Conservation (phyloP, 2,329 filamentous ascomycete species). For the Ophiostoma ips region DNA sequence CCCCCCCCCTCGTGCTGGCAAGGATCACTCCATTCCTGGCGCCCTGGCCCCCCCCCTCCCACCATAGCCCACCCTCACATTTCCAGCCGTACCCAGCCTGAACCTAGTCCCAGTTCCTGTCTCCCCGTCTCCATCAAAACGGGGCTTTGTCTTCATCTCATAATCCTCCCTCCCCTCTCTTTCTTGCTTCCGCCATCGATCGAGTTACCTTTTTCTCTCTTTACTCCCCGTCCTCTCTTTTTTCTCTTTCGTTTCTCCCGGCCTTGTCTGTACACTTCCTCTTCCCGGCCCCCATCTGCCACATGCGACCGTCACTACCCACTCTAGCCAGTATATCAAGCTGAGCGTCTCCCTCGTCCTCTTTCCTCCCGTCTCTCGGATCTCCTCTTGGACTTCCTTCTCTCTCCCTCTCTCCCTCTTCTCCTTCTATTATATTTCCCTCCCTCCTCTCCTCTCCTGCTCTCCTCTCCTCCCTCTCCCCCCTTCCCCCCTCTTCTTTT, state of each 20-base stretch:
- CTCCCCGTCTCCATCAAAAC: constrained; percentile 7
- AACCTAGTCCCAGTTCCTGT: neutral
- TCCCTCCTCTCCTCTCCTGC: neutral
- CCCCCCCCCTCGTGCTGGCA: neutral
- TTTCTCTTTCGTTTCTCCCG: neutral
- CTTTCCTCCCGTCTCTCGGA: neutral
- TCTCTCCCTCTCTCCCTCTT: neutral
- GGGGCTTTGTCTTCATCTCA: constrained; percentile 7
- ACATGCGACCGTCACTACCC: constrained; percentile 1
- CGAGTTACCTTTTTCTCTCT: neutral
- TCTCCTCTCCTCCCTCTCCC: neutral
- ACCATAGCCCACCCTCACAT: neutral
- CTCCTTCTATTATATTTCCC: constrained; percentile 4
- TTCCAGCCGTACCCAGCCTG: constrained; percentile 1
- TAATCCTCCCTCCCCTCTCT: neutral
- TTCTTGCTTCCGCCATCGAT: neutral
- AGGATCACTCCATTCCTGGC: constrained; percentile 6
- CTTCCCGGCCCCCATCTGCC: neutral
- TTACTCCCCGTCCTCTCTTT: neutral
- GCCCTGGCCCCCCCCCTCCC: neutral
- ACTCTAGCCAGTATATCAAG: constrained; percentile 5
- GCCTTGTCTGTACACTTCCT: neutral
- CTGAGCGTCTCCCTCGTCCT: constrained; percentile 1
- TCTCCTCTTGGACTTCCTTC: neutral
- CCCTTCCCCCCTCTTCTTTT: neutral